A percentile compares a stretch with the other conserved stretches of the same genome.
Conservation (phyloP, 2,329 filamentous ascomycete species). For the Claviceps cyperi region DNA sequence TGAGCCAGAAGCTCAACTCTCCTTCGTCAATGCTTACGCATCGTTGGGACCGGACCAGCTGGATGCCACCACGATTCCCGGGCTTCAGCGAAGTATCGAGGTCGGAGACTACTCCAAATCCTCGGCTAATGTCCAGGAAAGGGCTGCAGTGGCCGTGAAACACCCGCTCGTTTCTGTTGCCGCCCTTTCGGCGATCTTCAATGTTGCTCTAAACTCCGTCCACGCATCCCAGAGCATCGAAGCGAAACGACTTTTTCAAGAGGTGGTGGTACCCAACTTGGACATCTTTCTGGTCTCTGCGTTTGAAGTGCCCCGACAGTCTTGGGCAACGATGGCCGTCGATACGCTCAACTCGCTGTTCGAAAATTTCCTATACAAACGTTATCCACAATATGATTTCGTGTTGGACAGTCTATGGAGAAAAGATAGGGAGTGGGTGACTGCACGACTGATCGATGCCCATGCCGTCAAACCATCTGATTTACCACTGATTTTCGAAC, state of each 20-base stretch:
- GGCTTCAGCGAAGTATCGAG: slow-evolving; percentile 64
- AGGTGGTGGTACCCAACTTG: slow-evolving; percentile 56
- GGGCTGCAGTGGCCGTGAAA: slow-evolving; percentile 50
- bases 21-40: slow-evolving; percentile 82
- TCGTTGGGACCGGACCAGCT: slow-evolving; percentile 61
- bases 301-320: slow-evolving; percentile 56
- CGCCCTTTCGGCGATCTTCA: slow-evolving; percentile 58
- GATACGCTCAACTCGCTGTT: slow-evolving; percentile 68
- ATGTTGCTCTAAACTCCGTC: slow-evolving; percentile 46
- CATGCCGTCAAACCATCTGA: slow-evolving; percentile 57
- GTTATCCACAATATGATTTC: slow-evolving; percentile 66
- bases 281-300: slow-evolving; percentile 69
- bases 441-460: slow-evolving; percentile 63
- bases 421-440: slow-evolving; percentile 79
- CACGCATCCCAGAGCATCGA: slow-evolving; percentile 48
- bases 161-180: slow-evolving; percentile 82
- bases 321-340: slow-evolving; percentile 60
- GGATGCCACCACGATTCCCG: slow-evolving; percentile 73
- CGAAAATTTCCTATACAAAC: slow-evolving; percentile 68
- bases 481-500: slow-evolving; percentile 32
- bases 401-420: slow-evolving; percentile 86
- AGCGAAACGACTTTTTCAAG: slow-evolving; percentile 50
- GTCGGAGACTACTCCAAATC: slow-evolving; percentile 39
- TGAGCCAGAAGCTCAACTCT: slow-evolving; percentile 74
- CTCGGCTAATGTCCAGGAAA: slow-evolving; percentile 32